Evolutionary conservation across 2,329 filamentous ascomycete genomes (phyloP).

Genomic region (Orbilia blumenaviensis): DNA sequence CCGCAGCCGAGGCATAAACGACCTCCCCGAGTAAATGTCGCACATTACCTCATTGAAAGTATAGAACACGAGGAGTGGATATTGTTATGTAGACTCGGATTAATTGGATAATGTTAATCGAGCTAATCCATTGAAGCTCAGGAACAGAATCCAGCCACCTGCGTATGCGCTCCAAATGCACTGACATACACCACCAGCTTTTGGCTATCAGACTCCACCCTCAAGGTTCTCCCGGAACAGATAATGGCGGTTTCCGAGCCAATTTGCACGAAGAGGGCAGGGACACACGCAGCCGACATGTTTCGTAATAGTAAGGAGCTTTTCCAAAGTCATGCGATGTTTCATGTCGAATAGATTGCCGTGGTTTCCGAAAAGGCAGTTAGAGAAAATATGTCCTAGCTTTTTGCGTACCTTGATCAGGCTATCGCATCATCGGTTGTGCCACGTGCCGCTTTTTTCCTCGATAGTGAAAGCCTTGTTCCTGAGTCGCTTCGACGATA

Average conservation of each 20-base stretch:
- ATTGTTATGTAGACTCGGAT: conserved; percentile 30
- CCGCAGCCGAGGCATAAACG: conserved; percentile 32
- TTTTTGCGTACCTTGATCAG: conserved; percentile 14
- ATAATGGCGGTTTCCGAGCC: conserved; percentile 46
- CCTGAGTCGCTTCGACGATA: conserved; percentile 14
- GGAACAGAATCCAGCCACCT: conserved; percentile 25
- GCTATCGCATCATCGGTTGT: conserved; percentile 44
- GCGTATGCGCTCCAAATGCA: conserved; percentile 3
- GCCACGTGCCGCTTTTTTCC: conserved; percentile 48
- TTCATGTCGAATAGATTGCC: conserved; percentile 54
- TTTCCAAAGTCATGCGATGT: conserved; percentile 47
- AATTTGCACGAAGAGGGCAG: conserved; percentile 41
- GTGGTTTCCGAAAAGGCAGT: conserved; percentile 48
- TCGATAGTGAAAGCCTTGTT: conserved; percentile 21
- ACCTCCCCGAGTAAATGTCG: conserved; percentile 27
- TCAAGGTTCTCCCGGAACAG: conserved; percentile 50
- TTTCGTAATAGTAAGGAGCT: conserved; percentile 48
- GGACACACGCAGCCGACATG: conserved; percentile 42
- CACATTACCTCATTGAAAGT: conserved; percentile 20
- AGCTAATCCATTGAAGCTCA: conserved; percentile 17
- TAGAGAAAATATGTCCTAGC: neutral
- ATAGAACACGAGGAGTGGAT: conserved; percentile 33
- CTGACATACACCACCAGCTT: conserved; percentile 15
- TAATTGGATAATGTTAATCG: conserved; percentile 35
- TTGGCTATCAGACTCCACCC: conserved; percentile 41